phyloP scores from a whole-genome alignment of 306 rosid species.

The Malus sylvestris region DNA sequence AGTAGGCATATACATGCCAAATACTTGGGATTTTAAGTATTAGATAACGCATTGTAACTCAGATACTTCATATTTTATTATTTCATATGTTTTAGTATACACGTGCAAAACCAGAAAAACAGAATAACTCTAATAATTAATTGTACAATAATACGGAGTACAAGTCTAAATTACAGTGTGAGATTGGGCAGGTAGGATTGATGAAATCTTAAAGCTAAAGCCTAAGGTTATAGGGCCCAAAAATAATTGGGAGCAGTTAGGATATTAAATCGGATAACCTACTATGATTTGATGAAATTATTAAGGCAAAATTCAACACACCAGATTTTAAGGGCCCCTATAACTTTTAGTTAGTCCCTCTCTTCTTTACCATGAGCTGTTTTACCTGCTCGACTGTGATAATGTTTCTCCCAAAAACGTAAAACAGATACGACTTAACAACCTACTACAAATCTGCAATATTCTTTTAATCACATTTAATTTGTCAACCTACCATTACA shows the following conservation, averaged over 20 bases:
- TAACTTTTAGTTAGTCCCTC: not conserved
- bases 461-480: not conserved
- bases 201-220: not conserved
- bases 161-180: not conserved
- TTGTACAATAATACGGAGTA: not conserved
- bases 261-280: constrained; percentile 50
- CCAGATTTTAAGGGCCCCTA: not conserved
- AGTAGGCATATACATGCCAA: too few species aligned
- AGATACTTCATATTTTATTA: too few species aligned
- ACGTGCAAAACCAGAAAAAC: not conserved
- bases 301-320: not conserved
- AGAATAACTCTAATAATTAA: not conserved
- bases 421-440: not conserved
- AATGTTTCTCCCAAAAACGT: not conserved
- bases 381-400: constrained; percentile 22
- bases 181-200: constrained; percentile 13
- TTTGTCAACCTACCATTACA: not conserved
- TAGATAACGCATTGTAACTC: too few species aligned
- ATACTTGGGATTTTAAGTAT: too few species aligned
- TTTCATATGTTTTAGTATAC: too few species aligned
- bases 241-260: constrained; percentile 30
- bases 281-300: constrained; percentile 18
- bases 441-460: not conserved
- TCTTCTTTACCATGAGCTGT: not conserved
- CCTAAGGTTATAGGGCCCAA: constrained; percentile 8